Evolutionary conservation across 2,329 filamentous ascomycete genomes (phyloP).

Genomic region (Zasmidium cellare): DNA sequence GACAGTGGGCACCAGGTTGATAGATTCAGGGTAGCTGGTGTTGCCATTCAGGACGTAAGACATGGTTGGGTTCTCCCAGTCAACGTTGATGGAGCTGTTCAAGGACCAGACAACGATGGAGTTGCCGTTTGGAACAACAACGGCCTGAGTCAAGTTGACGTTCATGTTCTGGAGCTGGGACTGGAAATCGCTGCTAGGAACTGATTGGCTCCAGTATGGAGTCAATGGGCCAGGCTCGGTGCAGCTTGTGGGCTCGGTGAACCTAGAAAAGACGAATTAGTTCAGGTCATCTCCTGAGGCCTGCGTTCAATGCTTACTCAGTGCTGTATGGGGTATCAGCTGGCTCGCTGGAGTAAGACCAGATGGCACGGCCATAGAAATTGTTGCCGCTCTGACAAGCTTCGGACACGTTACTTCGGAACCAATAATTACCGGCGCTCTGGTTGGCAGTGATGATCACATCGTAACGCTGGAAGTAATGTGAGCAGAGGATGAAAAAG

Average conservation of each 20-base stretch:
- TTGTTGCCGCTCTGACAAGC: conserved; percentile 21
- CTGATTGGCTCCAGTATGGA: conserved; percentile 36
- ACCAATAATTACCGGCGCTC: conserved; percentile 32
- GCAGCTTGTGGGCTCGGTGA: conserved; percentile 35
- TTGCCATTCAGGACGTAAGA: conserved; percentile 45
- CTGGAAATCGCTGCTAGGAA: conserved; percentile 37
- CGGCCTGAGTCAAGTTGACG: conserved; percentile 32
- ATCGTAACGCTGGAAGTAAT: conserved; percentile 45
- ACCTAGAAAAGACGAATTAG: too few relatives aligned
- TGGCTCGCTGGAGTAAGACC: conserved; percentile 33
- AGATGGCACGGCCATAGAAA: conserved; percentile 28
- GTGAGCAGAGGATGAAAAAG: too few relatives aligned
- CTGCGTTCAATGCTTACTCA: too few relatives aligned
- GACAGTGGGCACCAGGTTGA: conserved; percentile 44
- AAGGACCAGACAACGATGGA: conserved; percentile 40
- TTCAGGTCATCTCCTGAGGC: too few relatives aligned
- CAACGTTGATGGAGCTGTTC: conserved; percentile 42
- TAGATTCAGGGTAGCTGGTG: conserved; percentile 39
- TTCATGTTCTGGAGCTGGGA: conserved; percentile 34
- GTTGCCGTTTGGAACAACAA: conserved; percentile 33
- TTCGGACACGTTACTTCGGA: conserved; percentile 26
- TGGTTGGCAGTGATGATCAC: conserved; percentile 40
- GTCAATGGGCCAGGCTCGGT: conserved; percentile 30
- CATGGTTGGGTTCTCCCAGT: conserved; percentile 47
- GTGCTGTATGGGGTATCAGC: conserved; percentile 23